Conservation (phyloP, 2,329 filamentous ascomycete genomes). For the Chaetomium globosum region DNA sequence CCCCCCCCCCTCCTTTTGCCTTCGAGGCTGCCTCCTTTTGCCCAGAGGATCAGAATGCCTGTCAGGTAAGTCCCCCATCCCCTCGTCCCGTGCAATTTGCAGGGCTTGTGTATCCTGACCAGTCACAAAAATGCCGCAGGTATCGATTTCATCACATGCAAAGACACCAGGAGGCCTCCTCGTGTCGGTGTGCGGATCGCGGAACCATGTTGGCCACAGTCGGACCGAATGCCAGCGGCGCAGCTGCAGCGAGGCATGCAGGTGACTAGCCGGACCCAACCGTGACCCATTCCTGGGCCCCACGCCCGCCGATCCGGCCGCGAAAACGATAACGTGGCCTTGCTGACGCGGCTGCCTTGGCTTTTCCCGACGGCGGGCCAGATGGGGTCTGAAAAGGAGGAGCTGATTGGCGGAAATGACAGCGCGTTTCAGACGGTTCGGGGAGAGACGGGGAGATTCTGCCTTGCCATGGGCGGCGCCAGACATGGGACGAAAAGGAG, state of each 20-base stretch:
- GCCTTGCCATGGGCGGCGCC: conserved; percentile 25
- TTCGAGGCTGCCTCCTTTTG: conserved; percentile 10
- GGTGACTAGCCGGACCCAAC: conserved; percentile 12
- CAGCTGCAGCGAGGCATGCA: conserved; percentile 22
- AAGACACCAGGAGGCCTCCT: conserved; percentile 16
- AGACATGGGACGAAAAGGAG: conserved; percentile 20
- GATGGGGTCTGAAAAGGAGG: conserved; percentile 7
- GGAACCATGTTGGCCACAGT: conserved; percentile 16
- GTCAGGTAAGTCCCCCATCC: conserved; percentile 8
- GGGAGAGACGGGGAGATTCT: conserved; percentile 19
- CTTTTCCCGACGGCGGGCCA: conserved; percentile 22
- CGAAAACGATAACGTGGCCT: conserved; percentile 25
- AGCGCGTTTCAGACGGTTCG: too few species aligned
- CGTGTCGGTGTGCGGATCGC: background rate
- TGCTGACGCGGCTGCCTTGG: conserved; percentile 15
- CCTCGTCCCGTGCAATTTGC: conserved; percentile 11
- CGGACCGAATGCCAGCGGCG: conserved; percentile 25
- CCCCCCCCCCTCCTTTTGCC: conserved; percentile 5
- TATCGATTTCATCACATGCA: conserved; percentile 18
- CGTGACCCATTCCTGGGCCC: conserved; percentile 18
- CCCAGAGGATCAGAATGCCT: conserved; percentile 11
- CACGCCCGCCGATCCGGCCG: conserved; percentile 19
- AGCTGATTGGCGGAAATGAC: too few species aligned
- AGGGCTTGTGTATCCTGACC: conserved; percentile 20
- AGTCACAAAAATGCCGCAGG: conserved; percentile 22